These are phyloP conservation scores for Bryoglossum gracile DNA, from an alignment of 495 filamentous ascomycete genomes.

Conservation along the genomic window DNA sequence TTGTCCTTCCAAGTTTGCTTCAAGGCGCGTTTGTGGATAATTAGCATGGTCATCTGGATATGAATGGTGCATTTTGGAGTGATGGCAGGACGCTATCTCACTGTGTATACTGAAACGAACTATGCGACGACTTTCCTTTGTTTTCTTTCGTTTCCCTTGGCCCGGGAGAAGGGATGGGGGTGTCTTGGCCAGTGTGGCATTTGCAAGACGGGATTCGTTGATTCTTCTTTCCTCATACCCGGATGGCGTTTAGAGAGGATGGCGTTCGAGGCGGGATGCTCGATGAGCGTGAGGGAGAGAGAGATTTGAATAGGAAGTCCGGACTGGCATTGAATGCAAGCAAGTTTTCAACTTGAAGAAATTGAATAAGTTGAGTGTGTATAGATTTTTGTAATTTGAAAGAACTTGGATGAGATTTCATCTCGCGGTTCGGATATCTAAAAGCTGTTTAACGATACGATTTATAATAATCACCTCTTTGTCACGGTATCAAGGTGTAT, in stretches of 20 bases:
- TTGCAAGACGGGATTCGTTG: not conserved
- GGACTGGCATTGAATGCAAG: constrained; percentile 10
- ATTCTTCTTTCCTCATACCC: constrained; percentile 16
- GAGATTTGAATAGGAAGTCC: constrained; percentile 5
- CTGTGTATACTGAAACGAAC: constrained; percentile 23
- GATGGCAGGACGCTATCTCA: constrained; percentile 15
- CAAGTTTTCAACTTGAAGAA: constrained; percentile 1
- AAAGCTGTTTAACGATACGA: too few relatives aligned
- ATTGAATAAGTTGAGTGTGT: not conserved
- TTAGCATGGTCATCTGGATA: not conserved
- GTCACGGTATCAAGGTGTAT: too few relatives aligned
- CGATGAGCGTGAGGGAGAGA: too few relatives aligned
- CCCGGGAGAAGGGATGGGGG: not conserved
- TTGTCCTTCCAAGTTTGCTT: too few relatives aligned
- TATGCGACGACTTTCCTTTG: constrained; percentile 13
- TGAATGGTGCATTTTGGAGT: constrained; percentile 9
- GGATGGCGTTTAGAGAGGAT: constrained; percentile 21
- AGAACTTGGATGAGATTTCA: too few relatives aligned
- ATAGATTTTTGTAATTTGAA: not conserved
- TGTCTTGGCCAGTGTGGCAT: constrained; percentile 23
- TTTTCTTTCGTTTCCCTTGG: constrained; percentile 4
- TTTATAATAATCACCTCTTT: too few relatives aligned
- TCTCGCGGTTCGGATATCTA: too few relatives aligned
- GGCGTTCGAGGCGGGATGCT: constrained; percentile 19
- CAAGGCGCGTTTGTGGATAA: constrained; percentile 14